Evolutionary conservation across 2,329 filamentous ascomycete species (phyloP).

Genomic region (Teratosphaeria viscida): DNA sequence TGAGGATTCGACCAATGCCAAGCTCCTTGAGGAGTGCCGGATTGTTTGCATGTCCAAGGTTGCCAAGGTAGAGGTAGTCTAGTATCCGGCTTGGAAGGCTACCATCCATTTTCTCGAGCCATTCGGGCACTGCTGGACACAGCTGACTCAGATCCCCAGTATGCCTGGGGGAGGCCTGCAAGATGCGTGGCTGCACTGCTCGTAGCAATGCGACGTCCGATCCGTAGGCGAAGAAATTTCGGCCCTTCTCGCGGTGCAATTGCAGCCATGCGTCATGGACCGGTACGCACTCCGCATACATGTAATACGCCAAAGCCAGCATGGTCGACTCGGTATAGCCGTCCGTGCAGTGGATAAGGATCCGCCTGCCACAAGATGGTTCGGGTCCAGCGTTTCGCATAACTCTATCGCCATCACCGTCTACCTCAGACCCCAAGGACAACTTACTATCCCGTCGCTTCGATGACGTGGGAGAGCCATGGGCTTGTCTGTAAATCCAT

Average conservation of each 20-base stretch:
- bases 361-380: constrained; percentile 44
- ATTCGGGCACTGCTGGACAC: constrained; percentile 55
- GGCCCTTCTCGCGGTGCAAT: constrained; percentile 66
- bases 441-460: constrained; percentile 35
- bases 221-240: constrained; percentile 95
- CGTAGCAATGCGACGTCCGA: constrained; percentile 78
- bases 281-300: constrained; percentile 75
- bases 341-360: constrained; percentile 88
- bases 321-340: constrained; percentile 93
- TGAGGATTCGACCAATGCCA: constrained; percentile 79
- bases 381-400: constrained; percentile 33
- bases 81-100: constrained; percentile 81
- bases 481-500: constrained; percentile 79
- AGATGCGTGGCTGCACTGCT: constrained; percentile 62
- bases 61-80: constrained; percentile 93
- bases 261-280: constrained; percentile 79
- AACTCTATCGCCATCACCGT: constrained; percentile 46
- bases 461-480: constrained; percentile 28
- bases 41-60: constrained; percentile 88
- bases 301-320: constrained; percentile 81
- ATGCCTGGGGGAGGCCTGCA: constrained; percentile 55
- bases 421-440: constrained; percentile 25
- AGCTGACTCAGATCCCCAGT: constrained; percentile 41
- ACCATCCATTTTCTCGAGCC: constrained; percentile 77
- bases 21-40: constrained; percentile 68